Base-by-base conservation (phyloP, 441 rosid species). In the Sinapis alba region DNA sequence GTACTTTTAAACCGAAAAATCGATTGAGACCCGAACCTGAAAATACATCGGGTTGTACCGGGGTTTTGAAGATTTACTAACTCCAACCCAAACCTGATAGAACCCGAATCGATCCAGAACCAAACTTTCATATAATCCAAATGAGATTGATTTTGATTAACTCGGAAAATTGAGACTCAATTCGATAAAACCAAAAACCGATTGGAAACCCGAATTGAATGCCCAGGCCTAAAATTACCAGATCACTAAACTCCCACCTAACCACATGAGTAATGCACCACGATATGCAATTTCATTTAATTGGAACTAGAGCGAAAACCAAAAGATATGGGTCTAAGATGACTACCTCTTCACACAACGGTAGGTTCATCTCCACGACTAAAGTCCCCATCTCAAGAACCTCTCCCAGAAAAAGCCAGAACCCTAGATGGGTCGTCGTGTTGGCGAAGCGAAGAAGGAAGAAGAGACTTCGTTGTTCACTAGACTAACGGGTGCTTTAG, bases 401-500 rank as follows among this genome's bases (percentile, higher is more conserved):
- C 30, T 61, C 24, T 3, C 54, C 62, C 45, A 78, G 81, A 68
- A 13, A 54, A 13, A n/a, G 47, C 62, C 71, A 66, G 63, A 78
- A 11, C 38, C 72, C 78, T 32, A 69, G 81, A 63, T 78, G 70
- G 78, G 71, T 62, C 19, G 78, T 73, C 16, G 74, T 60, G 59
- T 64, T 60, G 2, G 78, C 69, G 9, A 74, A 73, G 69, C 60
- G 51, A 66, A 83, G 80, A 84, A 85, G 80, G 80, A 36, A 47
- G 78, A 67, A n/a, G 87, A 85, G 80, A 93, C 90, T 41, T 92
- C 97, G 47, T 73, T 90, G 70, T 87, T 91, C 62, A 83, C 85
- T 53, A 82, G 84, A 20, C 81, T 88, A 19, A 79, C 92, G 0
- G 98, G 88, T 18, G 98, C 95, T 60, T 88, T 92, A 2, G 96